A percentile compares a stretch with the other conserved stretches of the same genome.
These are phyloP conservation scores for Penicillium paradoxum DNA, from an alignment of 495 filamentous ascomycete genomes.

Conservation along the genomic window DNA sequence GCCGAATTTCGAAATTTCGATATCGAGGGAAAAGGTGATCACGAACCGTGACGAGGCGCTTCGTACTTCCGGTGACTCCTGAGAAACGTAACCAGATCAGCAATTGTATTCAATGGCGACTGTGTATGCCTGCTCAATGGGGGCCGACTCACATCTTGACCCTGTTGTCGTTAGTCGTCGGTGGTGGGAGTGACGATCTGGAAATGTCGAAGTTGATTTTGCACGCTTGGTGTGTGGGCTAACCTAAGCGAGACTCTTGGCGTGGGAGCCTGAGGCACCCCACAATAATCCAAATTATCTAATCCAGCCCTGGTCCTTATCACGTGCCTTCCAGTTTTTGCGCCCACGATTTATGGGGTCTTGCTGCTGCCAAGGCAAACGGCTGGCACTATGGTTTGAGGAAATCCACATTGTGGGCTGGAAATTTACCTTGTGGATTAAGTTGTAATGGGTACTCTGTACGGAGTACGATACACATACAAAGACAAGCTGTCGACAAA, in stretches of 20 bases:
- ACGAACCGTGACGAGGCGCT: conserved; percentile 90
- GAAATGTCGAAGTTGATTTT: conserved; percentile 42
- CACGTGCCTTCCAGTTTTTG: conserved; percentile 6
- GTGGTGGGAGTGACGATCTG: conserved; percentile 42
- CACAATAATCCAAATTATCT: conserved; percentile 5
- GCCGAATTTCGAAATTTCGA: conserved; percentile 26
- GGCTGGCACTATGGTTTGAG: conserved; percentile 3
- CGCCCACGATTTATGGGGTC: conserved; percentile 1
- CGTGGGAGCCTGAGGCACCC: conserved; percentile 23
- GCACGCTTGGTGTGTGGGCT: conserved; percentile 47
- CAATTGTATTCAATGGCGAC: conserved; percentile 20
- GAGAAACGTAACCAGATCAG: conserved; percentile 27
- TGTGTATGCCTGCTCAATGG: neutral
- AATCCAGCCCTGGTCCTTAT: conserved; percentile 5
- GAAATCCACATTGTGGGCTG: conserved; percentile 7
- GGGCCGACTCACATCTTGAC: conserved; percentile 47
- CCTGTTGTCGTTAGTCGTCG: conserved; percentile 53
- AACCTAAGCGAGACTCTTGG: conserved; percentile 36
- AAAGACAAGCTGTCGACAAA: neutral
- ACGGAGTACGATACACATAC: neutral
- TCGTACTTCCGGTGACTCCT: conserved; percentile 78
- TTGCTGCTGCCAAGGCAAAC: conserved; percentile 7
- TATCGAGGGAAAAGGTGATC: conserved; percentile 24
- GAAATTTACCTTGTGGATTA: neutral
- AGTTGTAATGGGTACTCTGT: neutral